Percentiles rank a stretch among this genome's conserved stretches.
Conservation (phyloP, 148 eudicot genomes). For the Nyssa sinensis region DNA sequence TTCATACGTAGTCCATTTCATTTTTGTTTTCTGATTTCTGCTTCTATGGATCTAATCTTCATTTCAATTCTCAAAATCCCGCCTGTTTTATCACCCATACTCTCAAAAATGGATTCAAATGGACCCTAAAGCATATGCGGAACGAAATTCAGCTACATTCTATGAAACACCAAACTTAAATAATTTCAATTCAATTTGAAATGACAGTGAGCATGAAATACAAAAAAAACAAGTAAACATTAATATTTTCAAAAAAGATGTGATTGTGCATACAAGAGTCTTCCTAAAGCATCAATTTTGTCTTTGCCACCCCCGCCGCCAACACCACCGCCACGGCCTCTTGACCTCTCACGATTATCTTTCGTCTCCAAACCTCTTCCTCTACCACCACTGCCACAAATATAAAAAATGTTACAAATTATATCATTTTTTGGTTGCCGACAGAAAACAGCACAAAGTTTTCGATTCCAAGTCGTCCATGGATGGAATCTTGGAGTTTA, state of each 20-base stretch:
- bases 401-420: background rate
- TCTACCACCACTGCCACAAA: conserved; percentile 40
- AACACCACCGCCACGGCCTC: conserved; percentile 51
- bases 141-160: background rate
- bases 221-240: background rate
- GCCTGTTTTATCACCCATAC: background rate
- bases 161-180: background rate
- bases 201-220: background rate
- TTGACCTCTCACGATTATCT: conserved; percentile 41
- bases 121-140: background rate
- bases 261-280: conserved; percentile 59
- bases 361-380: conserved; percentile 49
- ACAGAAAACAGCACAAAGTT: background rate
- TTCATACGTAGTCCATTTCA: no score
- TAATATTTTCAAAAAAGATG: background rate
- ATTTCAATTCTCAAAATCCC: background rate
- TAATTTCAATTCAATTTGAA: background rate
- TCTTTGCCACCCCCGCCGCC: conserved; percentile 42
- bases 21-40: background rate
- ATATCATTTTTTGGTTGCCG: background rate
- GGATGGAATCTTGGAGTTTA: no score
- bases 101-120: conserved; percentile 2
- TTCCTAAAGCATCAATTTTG: conserved; percentile 82
- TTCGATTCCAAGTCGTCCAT: background rate
- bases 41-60: background rate